These are phyloP conservation scores for Zygoascus hellenicus DNA, from an alignment of 1,139 yeast species.

Conservation along the genomic window DNA sequence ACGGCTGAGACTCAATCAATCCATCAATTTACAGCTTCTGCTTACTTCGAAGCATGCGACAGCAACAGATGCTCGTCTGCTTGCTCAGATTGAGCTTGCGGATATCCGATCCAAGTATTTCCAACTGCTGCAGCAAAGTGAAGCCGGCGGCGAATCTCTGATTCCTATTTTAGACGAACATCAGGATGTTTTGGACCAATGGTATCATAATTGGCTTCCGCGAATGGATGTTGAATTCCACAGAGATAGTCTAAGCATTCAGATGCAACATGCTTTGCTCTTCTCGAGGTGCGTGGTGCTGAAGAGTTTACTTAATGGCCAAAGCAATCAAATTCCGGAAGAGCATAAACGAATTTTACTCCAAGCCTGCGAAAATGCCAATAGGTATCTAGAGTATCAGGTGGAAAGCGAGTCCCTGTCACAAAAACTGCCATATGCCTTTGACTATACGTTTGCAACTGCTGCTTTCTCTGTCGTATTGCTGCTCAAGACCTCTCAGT, in stretches of 20 bases:
- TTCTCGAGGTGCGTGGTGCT: constrained; percentile 10
- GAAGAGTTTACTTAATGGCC: constrained; percentile 5
- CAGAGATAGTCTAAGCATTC: constrained; percentile 5
- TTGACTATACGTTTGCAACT: constrained; percentile 11
- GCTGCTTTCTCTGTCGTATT: constrained; percentile 8
- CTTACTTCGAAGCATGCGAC: constrained; percentile 1
- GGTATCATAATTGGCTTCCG: constrained; percentile 9
- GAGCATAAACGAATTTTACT: constrained; percentile 3
- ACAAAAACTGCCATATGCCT: constrained; percentile 6
- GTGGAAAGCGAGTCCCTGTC: background rate
- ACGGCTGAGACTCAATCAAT: background rate
- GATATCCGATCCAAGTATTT: constrained; percentile 8
- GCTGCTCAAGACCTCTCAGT: constrained; percentile 5
- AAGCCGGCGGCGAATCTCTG: background rate
- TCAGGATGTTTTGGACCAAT: constrained; percentile 4
- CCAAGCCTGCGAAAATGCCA: constrained; percentile 8
- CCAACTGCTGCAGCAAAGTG: background rate
- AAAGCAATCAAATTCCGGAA: constrained; percentile 1
- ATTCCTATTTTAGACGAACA: constrained; percentile 2
- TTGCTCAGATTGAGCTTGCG: constrained; percentile 10
- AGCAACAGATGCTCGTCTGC: constrained; percentile 6
- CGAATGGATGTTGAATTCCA: constrained; percentile 4
- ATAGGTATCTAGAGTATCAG: constrained; percentile 1
- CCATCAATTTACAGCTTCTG: background rate
- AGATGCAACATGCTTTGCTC: constrained; percentile 9